Evolutionary conservation across 148 eudicot species (phyloP).

Genomic region (Agrostemma githago): DNA sequence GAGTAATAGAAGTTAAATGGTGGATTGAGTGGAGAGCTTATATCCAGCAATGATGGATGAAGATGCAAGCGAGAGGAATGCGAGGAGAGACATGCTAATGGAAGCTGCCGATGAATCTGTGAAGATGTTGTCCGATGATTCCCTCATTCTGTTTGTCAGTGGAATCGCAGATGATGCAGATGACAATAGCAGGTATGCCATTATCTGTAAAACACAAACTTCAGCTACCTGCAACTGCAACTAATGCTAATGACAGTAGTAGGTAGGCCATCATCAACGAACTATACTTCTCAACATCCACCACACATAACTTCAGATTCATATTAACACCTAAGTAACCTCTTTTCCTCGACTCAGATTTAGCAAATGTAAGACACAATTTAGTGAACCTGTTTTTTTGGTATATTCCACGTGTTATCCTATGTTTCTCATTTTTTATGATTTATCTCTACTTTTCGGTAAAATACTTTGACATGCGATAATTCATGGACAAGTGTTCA

Average conservation of each 20-base stretch:
- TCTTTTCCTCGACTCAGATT: neutral
- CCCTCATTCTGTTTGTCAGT: conserved; percentile 64
- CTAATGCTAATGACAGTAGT: no score
- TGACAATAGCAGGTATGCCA: conserved; percentile 68
- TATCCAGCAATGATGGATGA: conserved; percentile 70
- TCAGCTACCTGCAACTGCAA: neutral
- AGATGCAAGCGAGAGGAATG: conserved; percentile 50
- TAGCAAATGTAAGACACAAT: neutral
- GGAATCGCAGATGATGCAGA: conserved; percentile 80
- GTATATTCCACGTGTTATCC: no score
- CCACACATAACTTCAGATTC: neutral
- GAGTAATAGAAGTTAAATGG: conserved; percentile 25
- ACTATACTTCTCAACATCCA: neutral
- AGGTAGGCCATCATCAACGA: neutral
- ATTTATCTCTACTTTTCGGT: no score
- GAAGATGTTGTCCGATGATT: conserved; percentile 58
- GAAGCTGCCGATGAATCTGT: conserved; percentile 76
- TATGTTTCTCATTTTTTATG: no score
- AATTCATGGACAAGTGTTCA: no score
- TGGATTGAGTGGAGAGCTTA: conserved; percentile 60
- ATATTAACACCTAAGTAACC: neutral
- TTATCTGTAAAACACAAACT: conserved; percentile 39
- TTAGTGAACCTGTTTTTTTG: neutral
- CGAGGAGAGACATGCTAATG: conserved; percentile 77
- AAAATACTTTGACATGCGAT: no score